Percentiles rank a stretch among this genome's conserved stretches.
phyloP scores from a whole-genome alignment of 306 rosid genomes.

The Lotus japonicus region DNA sequence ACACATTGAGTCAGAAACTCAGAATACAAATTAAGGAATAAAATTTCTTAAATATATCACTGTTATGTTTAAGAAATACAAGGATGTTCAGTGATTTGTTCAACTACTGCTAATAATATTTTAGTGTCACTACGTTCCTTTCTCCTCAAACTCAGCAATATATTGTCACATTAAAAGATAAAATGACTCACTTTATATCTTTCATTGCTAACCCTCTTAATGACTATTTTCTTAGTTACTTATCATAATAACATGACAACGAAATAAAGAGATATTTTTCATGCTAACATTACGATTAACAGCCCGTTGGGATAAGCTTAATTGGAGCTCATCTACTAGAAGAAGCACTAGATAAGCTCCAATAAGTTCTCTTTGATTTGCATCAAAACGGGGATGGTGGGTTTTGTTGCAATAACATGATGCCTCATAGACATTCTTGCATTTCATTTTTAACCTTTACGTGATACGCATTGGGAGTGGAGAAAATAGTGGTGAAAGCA shows the following conservation, averaged over 20 bases:
- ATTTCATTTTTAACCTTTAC: no score
- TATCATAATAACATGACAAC: neutral
- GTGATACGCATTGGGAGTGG: no score
- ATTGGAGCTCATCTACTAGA: no score
- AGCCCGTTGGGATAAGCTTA: no score
- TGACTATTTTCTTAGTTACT: neutral
- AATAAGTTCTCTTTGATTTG: no score
- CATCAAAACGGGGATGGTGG: no score
- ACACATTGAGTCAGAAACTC: neutral
- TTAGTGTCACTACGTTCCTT: neutral
- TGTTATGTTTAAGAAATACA: no score
- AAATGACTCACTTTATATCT: neutral
- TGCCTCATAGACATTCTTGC: no score
- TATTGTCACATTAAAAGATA: neutral
- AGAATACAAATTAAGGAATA: neutral
- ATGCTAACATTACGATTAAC: neutral
- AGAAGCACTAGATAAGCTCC: no score
- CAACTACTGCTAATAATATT: neutral
- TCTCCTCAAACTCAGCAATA: neutral
- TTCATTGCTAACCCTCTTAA: neutral
- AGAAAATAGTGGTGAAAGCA: neutral
- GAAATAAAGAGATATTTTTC: neutral
- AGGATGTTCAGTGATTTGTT: no score
- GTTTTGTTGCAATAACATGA: no score
- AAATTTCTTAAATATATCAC: neutral